Evolutionary conservation across 495 filamentous ascomycete species (phyloP).

Genomic region (Aspergillus bertholletiae): DNA sequence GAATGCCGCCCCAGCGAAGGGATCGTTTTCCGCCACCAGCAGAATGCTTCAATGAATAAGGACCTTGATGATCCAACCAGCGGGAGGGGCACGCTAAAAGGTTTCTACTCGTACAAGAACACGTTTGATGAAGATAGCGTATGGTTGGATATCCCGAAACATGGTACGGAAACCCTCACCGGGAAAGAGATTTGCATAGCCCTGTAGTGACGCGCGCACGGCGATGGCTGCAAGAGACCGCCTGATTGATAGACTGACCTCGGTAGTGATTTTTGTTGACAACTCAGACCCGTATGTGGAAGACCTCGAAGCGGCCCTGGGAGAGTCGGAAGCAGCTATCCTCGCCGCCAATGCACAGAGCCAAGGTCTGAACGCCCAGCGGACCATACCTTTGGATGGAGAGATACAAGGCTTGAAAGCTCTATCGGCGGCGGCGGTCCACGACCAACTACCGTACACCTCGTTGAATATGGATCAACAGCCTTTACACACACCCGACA

Average conservation of each 20-base stretch:
- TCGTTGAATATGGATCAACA: constrained; percentile 21
- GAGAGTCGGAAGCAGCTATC: constrained; percentile 29
- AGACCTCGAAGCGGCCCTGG: constrained; percentile 39
- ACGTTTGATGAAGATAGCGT: constrained; percentile 59
- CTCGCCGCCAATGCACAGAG: constrained; percentile 31
- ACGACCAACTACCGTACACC: constrained; percentile 42
- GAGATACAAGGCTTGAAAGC: constrained; percentile 52
- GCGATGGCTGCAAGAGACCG: background rate
- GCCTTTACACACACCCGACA: constrained; percentile 12
- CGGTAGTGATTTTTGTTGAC: constrained; percentile 60
- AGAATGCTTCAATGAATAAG: constrained; percentile 70
- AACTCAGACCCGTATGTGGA: constrained; percentile 61
- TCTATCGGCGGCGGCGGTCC: constrained; percentile 53
- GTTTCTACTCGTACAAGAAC: constrained; percentile 70
- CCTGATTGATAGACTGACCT: constrained; percentile 10
- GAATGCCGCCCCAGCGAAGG: constrained; percentile 61
- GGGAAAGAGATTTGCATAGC: too few species aligned
- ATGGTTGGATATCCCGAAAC: constrained; percentile 63
- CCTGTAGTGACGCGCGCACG: background rate
- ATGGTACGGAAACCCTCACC: constrained; percentile 31
- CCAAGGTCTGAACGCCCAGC: constrained; percentile 25
- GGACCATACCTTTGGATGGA: constrained; percentile 21
- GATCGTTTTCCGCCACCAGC: constrained; percentile 66
- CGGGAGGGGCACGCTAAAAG: constrained; percentile 47
- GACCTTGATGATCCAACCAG: constrained; percentile 31